Evolutionary conservation across 1,139 yeast species (phyloP), one percentile per base, ranked within the genome.

Genomic region (Magnusiomyces fungicola): DNA sequence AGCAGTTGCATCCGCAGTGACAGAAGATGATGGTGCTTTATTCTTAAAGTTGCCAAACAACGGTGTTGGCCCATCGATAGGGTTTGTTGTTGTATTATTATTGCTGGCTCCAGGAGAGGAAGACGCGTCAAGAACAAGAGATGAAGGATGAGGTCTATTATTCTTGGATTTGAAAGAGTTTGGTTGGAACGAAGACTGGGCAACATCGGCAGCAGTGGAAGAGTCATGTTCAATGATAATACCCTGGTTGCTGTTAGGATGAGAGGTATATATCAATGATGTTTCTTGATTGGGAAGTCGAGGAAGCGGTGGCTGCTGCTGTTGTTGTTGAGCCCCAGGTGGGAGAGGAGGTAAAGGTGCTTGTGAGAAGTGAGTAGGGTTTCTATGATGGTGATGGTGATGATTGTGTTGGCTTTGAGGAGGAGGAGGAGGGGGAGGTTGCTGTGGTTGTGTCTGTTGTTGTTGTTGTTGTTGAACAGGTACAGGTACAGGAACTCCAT

Each of bases 71-170:
- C 29, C 42, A 23, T 38, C 42, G 18, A 38, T 23, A 33, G 9
- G 19, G 9, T 33, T 9, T 6, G 6, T 33, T 9, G 19, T 7
- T 33, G 19, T 12, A 9, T 9, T 6, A 14, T 33, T 9, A n/a
- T 7, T 33, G 6, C 37, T 33, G 37, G 19, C 16, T 16, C 16
- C 7, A 9, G n/a, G 37, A 33, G 30, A 12, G 12, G 30, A 7
- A 7, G 30, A 7, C 12, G 7, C 30, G 12, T 27, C 30, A 27
- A 27, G 12, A 27, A 27, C 16, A 5, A 32, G 16, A 6, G 16
- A 7, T 5, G 34, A 32, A 14, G 34, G 34, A 32, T 18, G 34
- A 32, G 10, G 76, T 74, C 33, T 74, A 71, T 54, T 67, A 27
- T 33, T 30, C 29, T 40, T 38, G 16, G 49, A 39, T 32, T 39